Base-by-base conservation (phyloP, 805 yeast genomes). In the Helenozyma rhizophorensis region DNA sequence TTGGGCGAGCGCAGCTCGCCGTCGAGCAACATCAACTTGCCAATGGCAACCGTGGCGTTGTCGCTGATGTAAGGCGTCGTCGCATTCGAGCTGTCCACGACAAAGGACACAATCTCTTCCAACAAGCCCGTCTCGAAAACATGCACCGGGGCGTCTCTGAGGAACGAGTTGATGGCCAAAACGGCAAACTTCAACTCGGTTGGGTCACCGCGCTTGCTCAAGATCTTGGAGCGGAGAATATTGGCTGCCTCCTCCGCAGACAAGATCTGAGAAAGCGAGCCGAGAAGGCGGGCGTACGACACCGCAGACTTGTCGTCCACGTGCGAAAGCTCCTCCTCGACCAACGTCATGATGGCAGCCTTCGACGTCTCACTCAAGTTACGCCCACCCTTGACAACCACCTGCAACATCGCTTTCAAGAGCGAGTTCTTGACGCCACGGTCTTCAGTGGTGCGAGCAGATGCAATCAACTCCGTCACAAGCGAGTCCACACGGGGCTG, bases 401-500 rank as follows among this genome's bases (percentile, higher is more conserved):
- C 93, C 53, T 85, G 95, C 32, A 83, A 65, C 48, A 90, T 65
- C 0, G 95, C 97, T 48, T 78, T 78, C 48, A 88, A 68, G 83
- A 89, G 84, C 0, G 97, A 85, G 9, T 85, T 76, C 47, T 83
- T 83, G 16, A 88, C 88, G 33, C 87, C 90, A 27, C 62, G 61
- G 39, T 76, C 79, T n/a, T 70, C 67, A 14, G 84, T 69, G 37
- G 69, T 67, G 49, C 75, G 81, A 10, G 86, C 85, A 33, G 93
- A 93, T 27, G 76, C 60, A 10, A 88, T 79, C 40, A 89, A 70
- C 54, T 90, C 97, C 25, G 84, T 72, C 6, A 88, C 87, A 35
- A 90, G 72, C 3, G 97, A 95, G 57, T 90, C 98, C 34, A 90
- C 89, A 53, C 97, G 76, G 6, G 97, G 89, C 60, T 89, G 97